phyloP scores from a whole-genome alignment of 768 basidiomycete species.

The Calvatia gigantea region DNA sequence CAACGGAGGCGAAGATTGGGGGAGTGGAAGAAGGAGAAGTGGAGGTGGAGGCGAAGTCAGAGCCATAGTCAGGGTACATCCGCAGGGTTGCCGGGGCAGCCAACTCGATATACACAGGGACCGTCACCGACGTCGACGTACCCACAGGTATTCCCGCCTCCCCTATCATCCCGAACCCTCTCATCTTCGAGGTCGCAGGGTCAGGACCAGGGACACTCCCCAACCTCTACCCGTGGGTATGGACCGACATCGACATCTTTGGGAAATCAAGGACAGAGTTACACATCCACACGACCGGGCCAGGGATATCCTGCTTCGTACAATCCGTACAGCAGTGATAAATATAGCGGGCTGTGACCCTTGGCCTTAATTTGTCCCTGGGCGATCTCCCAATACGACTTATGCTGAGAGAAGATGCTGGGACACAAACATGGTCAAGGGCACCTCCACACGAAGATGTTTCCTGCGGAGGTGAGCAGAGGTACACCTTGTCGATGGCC shows the following conservation, averaged over 20 bases:
- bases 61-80: neutral
- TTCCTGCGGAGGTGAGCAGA: no score
- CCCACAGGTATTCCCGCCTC: neutral
- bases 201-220: neutral
- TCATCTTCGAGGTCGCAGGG: neutral
- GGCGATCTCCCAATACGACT: neutral
- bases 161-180: neutral
- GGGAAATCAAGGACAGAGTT: neutral
- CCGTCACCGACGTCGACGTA: neutral
- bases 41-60: neutral
- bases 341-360: neutral
- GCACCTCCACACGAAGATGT: no score
- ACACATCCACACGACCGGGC: neutral
- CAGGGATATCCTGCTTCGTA: slow-evolving; percentile 3
- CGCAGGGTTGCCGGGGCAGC: neutral
- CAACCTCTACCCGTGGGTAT: neutral
- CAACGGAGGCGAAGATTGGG: neutral
- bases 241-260: neutral
- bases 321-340: neutral
- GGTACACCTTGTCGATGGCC: no score
- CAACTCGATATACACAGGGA: neutral
- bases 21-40: slow-evolving; percentile 3
- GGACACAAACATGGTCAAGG: no score
- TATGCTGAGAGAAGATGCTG: neutral
- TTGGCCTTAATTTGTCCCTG: neutral